These are phyloP conservation scores for Ceratobasidium sp. DNA, from an alignment of 1,284 basidiomycete species.

Conservation along the genomic window DNA sequence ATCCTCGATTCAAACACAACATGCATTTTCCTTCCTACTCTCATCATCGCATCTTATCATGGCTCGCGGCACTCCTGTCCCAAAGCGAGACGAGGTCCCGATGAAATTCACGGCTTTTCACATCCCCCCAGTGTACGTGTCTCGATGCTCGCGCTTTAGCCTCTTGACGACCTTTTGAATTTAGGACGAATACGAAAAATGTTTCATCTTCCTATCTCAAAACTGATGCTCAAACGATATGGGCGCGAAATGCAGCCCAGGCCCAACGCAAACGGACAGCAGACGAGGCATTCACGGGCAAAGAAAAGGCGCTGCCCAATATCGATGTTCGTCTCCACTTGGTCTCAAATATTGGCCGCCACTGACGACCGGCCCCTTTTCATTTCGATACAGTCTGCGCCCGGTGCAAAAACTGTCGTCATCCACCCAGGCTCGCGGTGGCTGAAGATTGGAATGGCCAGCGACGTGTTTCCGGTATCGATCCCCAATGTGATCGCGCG, in stretches of 20 bases:
- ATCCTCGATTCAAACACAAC: constrained; percentile 25
- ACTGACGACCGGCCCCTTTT: constrained; percentile 51
- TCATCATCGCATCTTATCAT: background rate
- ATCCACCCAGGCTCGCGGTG: constrained; percentile 93
- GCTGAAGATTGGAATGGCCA: constrained; percentile 87
- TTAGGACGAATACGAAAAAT: constrained; percentile 75
- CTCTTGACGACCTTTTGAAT: constrained; percentile 17
- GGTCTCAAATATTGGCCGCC: constrained; percentile 54
- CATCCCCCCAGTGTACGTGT: constrained; percentile 72
- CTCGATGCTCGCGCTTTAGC: background rate
- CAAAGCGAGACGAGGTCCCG: constrained; percentile 61
- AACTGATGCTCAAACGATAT: constrained; percentile 70
- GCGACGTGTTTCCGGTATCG: constrained; percentile 78
- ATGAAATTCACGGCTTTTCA: constrained; percentile 79
- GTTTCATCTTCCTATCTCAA: constrained; percentile 75
- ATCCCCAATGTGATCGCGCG: constrained; percentile 81
- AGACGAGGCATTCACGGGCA: constrained; percentile 42
- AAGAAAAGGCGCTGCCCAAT: constrained; percentile 31
- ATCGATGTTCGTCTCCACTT: constrained; percentile 16
- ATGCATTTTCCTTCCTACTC: constrained; percentile 11
- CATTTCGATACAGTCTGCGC: constrained; percentile 55
- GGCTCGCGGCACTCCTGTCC: constrained; percentile 32
- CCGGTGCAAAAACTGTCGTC: constrained; percentile 67
- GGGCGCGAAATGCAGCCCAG: constrained; percentile 68
- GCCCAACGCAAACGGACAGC: constrained; percentile 57